Percentiles rank a stretch among this genome's conserved stretches.
phyloP scores from a whole-genome alignment of 163 green algal genomes.

The Trebouxia gelatinosa region DNA sequence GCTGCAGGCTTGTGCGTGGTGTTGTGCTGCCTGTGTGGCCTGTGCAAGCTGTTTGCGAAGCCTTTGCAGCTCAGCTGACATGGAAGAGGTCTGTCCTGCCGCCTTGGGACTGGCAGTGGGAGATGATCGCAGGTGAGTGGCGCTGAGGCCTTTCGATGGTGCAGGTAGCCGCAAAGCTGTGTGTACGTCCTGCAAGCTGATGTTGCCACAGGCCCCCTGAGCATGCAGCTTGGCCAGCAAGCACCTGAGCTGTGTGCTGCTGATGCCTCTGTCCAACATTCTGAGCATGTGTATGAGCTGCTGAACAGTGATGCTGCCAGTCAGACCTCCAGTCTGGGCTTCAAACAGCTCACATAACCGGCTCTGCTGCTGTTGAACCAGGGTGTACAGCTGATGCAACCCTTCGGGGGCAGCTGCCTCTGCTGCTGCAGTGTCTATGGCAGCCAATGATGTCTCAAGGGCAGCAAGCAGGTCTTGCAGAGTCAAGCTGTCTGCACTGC shows the following conservation, averaged over 20 bases:
- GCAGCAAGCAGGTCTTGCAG: too few relatives aligned
- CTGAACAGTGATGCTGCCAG: too few relatives aligned
- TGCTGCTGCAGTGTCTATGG: too few relatives aligned
- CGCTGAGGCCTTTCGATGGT: background rate
- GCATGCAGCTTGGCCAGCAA: background rate
- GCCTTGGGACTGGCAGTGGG: background rate
- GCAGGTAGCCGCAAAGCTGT: background rate
- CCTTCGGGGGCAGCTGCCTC: too few relatives aligned
- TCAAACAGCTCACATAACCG: too few relatives aligned
- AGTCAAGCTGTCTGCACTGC: too few relatives aligned
- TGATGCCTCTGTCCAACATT: too few relatives aligned
- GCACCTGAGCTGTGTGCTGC: constrained; percentile 3
- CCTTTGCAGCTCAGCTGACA: background rate
- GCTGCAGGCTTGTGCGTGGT: constrained; percentile 11
- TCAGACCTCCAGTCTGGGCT: too few relatives aligned
- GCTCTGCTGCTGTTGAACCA: too few relatives aligned
- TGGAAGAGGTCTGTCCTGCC: background rate
- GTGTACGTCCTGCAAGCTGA: background rate
- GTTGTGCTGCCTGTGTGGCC: background rate
- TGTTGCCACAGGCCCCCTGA: background rate
- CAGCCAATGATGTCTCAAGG: too few relatives aligned
- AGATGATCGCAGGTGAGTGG: constrained; percentile 4
- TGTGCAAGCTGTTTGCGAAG: background rate
- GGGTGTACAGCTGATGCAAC: too few relatives aligned
- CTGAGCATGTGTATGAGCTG: too few relatives aligned